Evolutionary conservation across 176 grass and related monocot genomes (phyloP).

Genomic region (Secale cereale): DNA sequence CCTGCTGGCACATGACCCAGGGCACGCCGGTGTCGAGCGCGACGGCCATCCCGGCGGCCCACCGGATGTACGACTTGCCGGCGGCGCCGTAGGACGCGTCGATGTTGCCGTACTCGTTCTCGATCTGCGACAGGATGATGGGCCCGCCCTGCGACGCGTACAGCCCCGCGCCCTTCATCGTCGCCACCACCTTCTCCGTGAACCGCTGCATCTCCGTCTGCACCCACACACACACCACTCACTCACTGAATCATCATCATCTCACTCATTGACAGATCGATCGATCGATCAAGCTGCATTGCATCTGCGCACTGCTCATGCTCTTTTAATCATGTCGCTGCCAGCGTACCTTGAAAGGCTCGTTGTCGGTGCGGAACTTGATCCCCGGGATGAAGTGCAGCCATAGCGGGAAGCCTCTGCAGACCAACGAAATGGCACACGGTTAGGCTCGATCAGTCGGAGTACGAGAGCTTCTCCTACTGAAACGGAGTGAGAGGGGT

Average conservation of each 20-base stretch:
- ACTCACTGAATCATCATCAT: not conserved
- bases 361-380: conserved; percentile 95
- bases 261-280: not conserved
- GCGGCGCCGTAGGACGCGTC: conserved; percentile 48
- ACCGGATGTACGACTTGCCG: conserved; percentile 74
- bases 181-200: conserved; percentile 83
- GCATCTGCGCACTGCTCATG: not conserved
- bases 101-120: conserved; percentile 98
- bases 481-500: too few relatives aligned
- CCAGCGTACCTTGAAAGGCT: conserved; percentile 81
- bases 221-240: not conserved
- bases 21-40: conserved; percentile 94
- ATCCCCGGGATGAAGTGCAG: conserved; percentile 96
- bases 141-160: conserved; percentile 98
- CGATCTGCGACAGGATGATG: conserved; percentile 95
- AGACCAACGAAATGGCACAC: not conserved
- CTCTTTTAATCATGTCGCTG: not conserved
- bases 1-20: conserved; percentile 98
- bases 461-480: not conserved
- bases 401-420: conserved; percentile 97
- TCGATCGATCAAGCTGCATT: conserved; percentile 5
- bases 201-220: conserved; percentile 93
- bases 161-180: conserved; percentile 86
- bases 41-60: conserved; percentile 93
- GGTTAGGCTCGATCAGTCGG: not conserved